phyloP scores from a whole-genome alignment of 2,329 filamentous ascomycete genomes.

The Emmonsiellopsis sp. region DNA sequence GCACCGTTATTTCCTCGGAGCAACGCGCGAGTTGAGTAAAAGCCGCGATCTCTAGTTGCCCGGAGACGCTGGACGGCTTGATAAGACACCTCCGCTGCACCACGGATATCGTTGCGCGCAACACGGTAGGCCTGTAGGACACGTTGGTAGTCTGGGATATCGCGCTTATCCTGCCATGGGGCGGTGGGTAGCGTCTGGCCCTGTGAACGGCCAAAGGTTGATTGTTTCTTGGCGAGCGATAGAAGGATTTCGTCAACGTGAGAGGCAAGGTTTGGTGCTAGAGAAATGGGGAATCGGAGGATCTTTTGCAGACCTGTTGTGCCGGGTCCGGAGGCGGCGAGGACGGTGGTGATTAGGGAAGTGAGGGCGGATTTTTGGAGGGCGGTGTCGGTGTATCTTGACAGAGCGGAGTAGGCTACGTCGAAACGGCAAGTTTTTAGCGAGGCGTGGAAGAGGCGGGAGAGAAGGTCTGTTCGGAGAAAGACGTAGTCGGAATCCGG shows the following conservation, averaged over 20 bases:
- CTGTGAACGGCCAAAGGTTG: constrained; percentile 40
- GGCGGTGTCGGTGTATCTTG: constrained; percentile 61
- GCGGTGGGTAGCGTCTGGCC: not conserved
- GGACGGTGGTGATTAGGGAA: constrained; percentile 48
- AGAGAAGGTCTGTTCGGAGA: constrained; percentile 63
- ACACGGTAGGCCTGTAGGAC: constrained; percentile 89
- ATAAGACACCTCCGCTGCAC: constrained; percentile 53
- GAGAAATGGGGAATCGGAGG: constrained; percentile 61
- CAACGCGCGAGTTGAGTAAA: constrained; percentile 17
- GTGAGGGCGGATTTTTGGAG: constrained; percentile 65
- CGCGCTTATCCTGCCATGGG: constrained; percentile 14
- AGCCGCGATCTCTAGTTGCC: constrained; percentile 22
- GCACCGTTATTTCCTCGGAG: constrained; percentile 29
- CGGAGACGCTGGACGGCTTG: constrained; percentile 47
- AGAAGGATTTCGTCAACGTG: constrained; percentile 71
- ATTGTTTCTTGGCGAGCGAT: constrained; percentile 59
- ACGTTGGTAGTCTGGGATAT: constrained; percentile 65
- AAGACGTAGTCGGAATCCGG: constrained; percentile 28
- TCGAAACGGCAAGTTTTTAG: constrained; percentile 72
- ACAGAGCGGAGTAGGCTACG: constrained; percentile 69
- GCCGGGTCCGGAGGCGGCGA: constrained; percentile 32
- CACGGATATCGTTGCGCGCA: constrained; percentile 75
- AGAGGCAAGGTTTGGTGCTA: constrained; percentile 57
- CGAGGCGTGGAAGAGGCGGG: constrained; percentile 74
- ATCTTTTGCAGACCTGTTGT: constrained; percentile 47